Conservation (phyloP, 2,329 filamentous ascomycete species). For the Diaporthe citriasiana region DNA sequence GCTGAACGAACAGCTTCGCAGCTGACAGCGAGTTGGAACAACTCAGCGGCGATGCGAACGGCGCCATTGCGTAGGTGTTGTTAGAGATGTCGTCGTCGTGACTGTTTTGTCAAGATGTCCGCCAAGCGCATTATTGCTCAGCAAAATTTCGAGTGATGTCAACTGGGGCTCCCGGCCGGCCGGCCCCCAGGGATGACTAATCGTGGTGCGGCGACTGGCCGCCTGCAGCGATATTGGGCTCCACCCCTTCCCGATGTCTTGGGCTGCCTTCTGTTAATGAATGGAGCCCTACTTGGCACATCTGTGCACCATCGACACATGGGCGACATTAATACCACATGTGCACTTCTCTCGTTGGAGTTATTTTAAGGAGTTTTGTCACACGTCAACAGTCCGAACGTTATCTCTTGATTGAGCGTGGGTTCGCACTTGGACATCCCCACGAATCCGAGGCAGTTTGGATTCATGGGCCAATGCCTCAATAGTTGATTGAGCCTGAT, state of each 20-base stretch:
- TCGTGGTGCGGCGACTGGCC: conserved; percentile 20
- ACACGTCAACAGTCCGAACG: not conserved
- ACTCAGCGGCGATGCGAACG: conserved; percentile 28
- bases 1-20: conserved; percentile 51
- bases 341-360: not conserved
- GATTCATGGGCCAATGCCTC: not conserved
- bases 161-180: conserved; percentile 3
- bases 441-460: not conserved
- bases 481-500: not conserved
- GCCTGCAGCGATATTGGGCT: conserved; percentile 23
- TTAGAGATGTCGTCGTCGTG: not conserved
- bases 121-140: conserved; percentile 10
- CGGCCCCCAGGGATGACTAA: conserved; percentile 9
- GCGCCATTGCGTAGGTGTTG: conserved; percentile 2
- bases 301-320: conserved; percentile 1
- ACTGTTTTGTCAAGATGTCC: not conserved
- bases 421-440: not conserved
- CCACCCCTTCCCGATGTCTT: not conserved
- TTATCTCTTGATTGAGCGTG: not conserved
- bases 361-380: not conserved
- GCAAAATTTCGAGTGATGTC: conserved; percentile 39
- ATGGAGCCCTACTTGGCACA: conserved; percentile 18
- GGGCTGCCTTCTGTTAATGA: conserved; percentile 18
- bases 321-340: not conserved
- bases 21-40: conserved; percentile 46